Evolutionary conservation across 306 rosid species (phyloP), one percentile per base, ranked within the genome.

Genomic region (Inga oerstediana): DNA sequence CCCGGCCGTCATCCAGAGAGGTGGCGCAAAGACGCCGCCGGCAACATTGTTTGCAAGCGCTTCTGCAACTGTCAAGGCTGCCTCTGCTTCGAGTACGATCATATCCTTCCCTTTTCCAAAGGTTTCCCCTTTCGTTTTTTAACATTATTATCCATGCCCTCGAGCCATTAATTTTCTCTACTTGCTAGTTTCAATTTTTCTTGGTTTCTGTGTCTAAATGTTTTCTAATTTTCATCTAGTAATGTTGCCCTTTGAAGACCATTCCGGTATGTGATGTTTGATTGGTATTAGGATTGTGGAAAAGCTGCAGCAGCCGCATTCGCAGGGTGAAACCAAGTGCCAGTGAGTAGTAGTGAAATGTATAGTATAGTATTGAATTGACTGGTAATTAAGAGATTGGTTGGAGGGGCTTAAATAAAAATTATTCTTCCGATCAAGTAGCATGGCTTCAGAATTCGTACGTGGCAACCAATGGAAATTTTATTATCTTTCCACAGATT

Each of bases 81-180:
- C 85, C 99, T 96, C 86, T 96, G 98, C 90, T 96, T 92, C 73
- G 94, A 96, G 91, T 94, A 92, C 80, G 98, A 96, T 76, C 99
- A 96, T 82, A 93, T 91, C 82, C 73, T 93, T 32, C 99, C 97
- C 39, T 96, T 82, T 81, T 94, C 99, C 30, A 96, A 94, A 94
- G 98, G 97, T 92, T 85, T 32, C 73, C 58, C 68, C 58, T 7
- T 7, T 35, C 72, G 41, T 37, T 46, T 65, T 59, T 76, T 16
- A 8, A 20, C 74, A 9, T 32, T 32, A 27, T 32, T 6, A 15
- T 30, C 71, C 32, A 16, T 32, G 8, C 59, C 44, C 19, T n/a
- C 52, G 20, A 69, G 9, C 74, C 75, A 10, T 30, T 56, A 49
- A 16, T 64, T 83, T 83, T 64, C 48, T 62, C 77, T 6, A 2